Conservation (phyloP, 2,329 filamentous ascomycete species). For the Penicillium sp. region DNA sequence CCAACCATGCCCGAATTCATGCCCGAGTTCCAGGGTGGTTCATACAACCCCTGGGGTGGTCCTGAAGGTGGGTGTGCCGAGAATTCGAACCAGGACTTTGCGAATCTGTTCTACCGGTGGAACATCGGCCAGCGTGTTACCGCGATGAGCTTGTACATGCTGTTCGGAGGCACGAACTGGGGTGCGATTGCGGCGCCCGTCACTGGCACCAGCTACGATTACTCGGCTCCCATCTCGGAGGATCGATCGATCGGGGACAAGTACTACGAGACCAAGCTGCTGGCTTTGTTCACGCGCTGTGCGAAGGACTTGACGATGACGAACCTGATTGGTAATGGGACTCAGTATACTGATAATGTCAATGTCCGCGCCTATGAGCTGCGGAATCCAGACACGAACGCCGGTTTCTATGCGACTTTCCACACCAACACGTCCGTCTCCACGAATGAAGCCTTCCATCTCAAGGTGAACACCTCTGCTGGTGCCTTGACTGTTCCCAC, state of each 20-base stretch:
- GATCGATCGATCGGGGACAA: conserved; percentile 60
- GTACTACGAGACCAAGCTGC: conserved; percentile 64
- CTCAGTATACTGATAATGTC: conserved; percentile 53
- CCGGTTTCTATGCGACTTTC: conserved; percentile 61
- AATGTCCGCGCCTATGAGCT: conserved; percentile 58
- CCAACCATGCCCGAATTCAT: conserved; percentile 55
- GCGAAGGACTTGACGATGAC: conserved; percentile 60
- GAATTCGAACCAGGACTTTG: conserved; percentile 61
- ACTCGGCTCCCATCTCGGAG: conserved; percentile 63
- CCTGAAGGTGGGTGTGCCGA: conserved; percentile 57
- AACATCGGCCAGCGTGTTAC: conserved; percentile 62
- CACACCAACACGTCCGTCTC: conserved; percentile 57
- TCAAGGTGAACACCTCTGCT: conserved; percentile 58
- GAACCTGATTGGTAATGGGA: conserved; percentile 52
- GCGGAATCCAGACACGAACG: conserved; percentile 59
- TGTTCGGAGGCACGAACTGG: conserved; percentile 67
- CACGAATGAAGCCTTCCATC: conserved; percentile 55
- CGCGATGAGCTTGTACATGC: conserved; percentile 64
- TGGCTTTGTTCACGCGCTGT: conserved; percentile 61
- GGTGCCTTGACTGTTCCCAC: conserved; percentile 59
- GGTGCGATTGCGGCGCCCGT: conserved; percentile 60
- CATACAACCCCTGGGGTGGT: conserved; percentile 64
- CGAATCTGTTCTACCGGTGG: conserved; percentile 65
- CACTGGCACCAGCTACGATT: conserved; percentile 64
- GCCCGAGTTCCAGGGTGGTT: conserved; percentile 62